Base-by-base conservation (phyloP, 1,284 basidiomycete genomes). In the Meira miltonrushii region DNA sequence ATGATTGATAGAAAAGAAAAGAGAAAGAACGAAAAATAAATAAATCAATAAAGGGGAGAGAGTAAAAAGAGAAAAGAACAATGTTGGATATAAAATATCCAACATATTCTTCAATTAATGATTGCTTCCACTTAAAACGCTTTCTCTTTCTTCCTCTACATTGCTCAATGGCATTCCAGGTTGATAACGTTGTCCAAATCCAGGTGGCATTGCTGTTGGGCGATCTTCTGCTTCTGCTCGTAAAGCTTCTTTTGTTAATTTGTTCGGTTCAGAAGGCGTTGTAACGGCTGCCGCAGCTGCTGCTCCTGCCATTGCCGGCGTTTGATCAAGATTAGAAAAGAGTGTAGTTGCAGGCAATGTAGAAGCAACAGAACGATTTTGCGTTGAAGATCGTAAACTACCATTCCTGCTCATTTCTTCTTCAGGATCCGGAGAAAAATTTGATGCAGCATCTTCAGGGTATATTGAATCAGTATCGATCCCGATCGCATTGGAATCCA, bases 111-210 rank as follows among this genome's bases (percentile, higher is more conserved):
- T 39, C 15, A 50, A 10, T 55, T 39, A 17, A 19, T 28, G 9
- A 43, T 58, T 68, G 37, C 57, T 59, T 12, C 63, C 62, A 25
- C 59, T 62, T 19, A 73, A 55, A 2, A 69, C 61, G 25, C 63
- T 68, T 59, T 73, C 71, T 44, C 58, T 61, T 59, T 74, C 72
- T 51, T 74, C 72, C 17, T 63, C 39, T 17, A 74, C 61, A 41
- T 74, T 74, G 48, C 69, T 70, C 17, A 74, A 54, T 25, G 72
- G 72, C 65, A 71, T 67, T 2, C 72, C 72, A 1, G 72, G 72
- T 55, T 70, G 68, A 54, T 74, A 74, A 12, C 67, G 71, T 47
- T 64, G 57, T 1, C 64, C 58, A 39, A 67, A 69, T 9, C 58
- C 37, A 0, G 55, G 54, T 48, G 25, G 12, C 5, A n/a, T 2